Base-by-base conservation (phyloP, 108 stramenopile species). In the Chaetoceros tenuissimus region DNA sequence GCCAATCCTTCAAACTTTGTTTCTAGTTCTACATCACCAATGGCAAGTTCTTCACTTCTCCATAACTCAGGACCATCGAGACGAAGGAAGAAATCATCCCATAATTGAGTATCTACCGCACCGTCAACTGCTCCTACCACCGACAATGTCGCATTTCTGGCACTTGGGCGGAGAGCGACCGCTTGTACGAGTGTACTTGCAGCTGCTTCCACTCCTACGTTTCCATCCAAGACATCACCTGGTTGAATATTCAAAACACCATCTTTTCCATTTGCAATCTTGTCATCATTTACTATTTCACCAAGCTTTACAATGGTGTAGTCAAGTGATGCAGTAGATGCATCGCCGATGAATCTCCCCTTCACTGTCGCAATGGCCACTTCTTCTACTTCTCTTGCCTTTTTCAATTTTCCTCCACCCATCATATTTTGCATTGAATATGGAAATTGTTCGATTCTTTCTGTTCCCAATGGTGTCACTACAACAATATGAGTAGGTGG, bases 231-330 rank as follows among this genome's bases (percentile, higher is more conserved):
- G 24, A 52, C 64, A 70, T 82, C 81, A 18, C 82, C 89, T 23
- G 89, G 77, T 30, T 23, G 48, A 20, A 89, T 26, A 26, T 54
- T 3, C 8, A 54, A 16, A 7, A 24, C 7, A 5, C 48, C 48
- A 21, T 49, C 34, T 40, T 40, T 40, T 40, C 34, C 34, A 5
- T 0, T 48, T 53, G 25, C 45, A 60, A 31, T 69, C 72, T 29
- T 22, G 24, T 21, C 29, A 44, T 26, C 48, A 7, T 55, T 50
- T 21, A 68, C 63, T 25, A 79, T 48, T 28, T 85, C 84, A 26
- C 81, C 83, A 26, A 86, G 56, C 68, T 92, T 92, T 53, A 82
- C 71, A 56, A 92, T 71, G 1, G 86, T 92, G 52, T 80, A 92
- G 64, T 87, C 90, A 59, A 87, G 57, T 0, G 43, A 54, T 25